These are phyloP conservation scores for Xerocomus brunneocitrinus DNA, from an alignment of 768 basidiomycete genomes.

Conservation along the genomic window DNA sequence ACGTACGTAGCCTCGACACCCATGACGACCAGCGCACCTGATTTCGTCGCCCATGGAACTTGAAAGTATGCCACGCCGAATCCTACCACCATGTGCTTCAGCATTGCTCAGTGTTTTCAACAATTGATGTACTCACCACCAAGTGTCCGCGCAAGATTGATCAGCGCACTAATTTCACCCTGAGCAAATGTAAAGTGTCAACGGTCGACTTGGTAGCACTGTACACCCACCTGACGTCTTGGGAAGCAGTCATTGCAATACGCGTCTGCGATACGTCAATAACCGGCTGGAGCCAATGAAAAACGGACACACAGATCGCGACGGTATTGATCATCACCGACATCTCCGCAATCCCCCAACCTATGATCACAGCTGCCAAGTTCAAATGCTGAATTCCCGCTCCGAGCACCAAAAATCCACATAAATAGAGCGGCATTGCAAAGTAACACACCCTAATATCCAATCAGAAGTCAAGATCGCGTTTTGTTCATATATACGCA, in stretches of 20 bases:
- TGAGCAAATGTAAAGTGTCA: constrained; percentile 3
- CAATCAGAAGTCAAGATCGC: not conserved
- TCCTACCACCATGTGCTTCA: constrained; percentile 9
- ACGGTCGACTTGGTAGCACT: not conserved
- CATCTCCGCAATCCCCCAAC: constrained; percentile 41
- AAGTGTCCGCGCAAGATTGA: constrained; percentile 38
- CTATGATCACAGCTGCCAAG: constrained; percentile 32
- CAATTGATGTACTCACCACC: constrained; percentile 18
- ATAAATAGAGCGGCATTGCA: constrained; percentile 38
- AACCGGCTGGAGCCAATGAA: not conserved
- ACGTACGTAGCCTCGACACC: constrained; percentile 39
- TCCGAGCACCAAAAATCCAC: constrained; percentile 41
- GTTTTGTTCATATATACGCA: constrained; percentile 10
- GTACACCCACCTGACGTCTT: constrained; percentile 20
- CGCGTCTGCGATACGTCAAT: constrained; percentile 26
- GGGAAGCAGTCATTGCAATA: constrained; percentile 39
- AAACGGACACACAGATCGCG: constrained; percentile 30
- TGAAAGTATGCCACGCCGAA: constrained; percentile 40
- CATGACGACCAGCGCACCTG: constrained; percentile 33
- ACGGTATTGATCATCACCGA: constrained; percentile 39
- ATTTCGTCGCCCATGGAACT: constrained; percentile 36
- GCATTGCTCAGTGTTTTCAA: not conserved
- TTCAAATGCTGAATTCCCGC: constrained; percentile 33
- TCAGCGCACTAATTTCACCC: constrained; percentile 42
- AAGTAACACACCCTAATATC: constrained; percentile 34